Evolutionary conservation across 305 asterid species (phyloP), one percentile per base, ranked within the genome.

Genomic region (Rubia tinctorum): DNA sequence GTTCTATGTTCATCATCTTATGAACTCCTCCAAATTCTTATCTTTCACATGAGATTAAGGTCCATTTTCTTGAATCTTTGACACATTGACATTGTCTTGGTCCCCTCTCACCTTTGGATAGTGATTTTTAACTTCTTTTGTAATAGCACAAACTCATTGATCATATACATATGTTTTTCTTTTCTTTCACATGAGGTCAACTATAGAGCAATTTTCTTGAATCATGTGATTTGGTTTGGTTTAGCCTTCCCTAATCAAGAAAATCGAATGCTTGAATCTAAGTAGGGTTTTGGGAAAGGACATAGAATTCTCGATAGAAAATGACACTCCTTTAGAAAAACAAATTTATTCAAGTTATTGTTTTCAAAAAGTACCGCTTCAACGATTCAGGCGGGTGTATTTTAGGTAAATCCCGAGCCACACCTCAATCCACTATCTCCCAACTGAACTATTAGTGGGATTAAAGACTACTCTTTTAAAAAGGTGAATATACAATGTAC

Each of bases 41-140:
- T 10, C 13, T 71, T 7, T 78, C 37, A 37, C 71, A 71, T 72
- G 20, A 10, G 20, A 47, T 56, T 34, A 30, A n/a, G 61, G 37
- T 51, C 58, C 45, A 47, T 47, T 30, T 27, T 27, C 61, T 69
- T 69, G 72, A 63, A 34, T 63, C 44, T 8, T 23, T n/a, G 25
- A 55, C 61, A 55, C 61, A 55, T 55, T 59, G 64, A 37, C 64
- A 59, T 10, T 59, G 64, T 59, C 64, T 59, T 59, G 64, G 64
- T 59, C 64, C 64, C 64, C 64, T 12, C 62, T 58, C 63, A 58
- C 15, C 34, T 58, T 58, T 58, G 63, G 34, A 58, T 30, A 3
- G 30, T 58, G 63, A 58, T 58, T 58, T 58, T 58, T 22, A n/a
- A 22, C 30, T n/a, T 15, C 5, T 20, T 58, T n/a, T 56, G 62